Evolutionary conservation across 2,329 filamentous ascomycete species (phyloP), one percentile per base, ranked within the genome.

Genomic region (Fusarium sp.): DNA sequence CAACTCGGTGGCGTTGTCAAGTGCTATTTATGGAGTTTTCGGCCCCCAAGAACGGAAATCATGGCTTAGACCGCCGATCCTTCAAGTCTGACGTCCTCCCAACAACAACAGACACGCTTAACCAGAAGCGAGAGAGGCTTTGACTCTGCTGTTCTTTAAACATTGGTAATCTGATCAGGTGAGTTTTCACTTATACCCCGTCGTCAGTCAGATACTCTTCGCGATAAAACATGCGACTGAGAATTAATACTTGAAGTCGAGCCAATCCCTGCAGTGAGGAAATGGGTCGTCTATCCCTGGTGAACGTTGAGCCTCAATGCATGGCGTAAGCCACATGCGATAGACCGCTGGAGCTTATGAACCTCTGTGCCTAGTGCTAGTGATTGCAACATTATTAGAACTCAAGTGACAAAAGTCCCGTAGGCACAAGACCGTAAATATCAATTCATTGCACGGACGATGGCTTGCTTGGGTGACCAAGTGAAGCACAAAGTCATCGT

Each of bases 41-140:
- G 56, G 56, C 38, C 40, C 61, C 67, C 24, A n/a, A 60, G 38
- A n/a, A 16, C n/a, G 7, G 46, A 51, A 51, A 53, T 44, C 46
- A 67, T 70, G 67, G 67, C 67, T 65, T 40, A 61, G 67, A 29
- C 16, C 16, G 55, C 22, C n/a, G 60, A 69, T 65, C 66, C 27
- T 17, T 58, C 35, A 40, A 36, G 27, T 58, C 55, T 58, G 55
- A 58, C 55, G 17, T 53, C 27, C 27, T 31, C 49, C 49, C 49
- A 16, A 20, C 49, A 31, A 17, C 27, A 53, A 49, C 27, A 53
- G 29, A 51, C 24, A 16, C 27, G 49, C 49, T 53, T 33, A 14
- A 53, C 27, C 27, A 33, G 6, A 53, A 53, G 27, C 49, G 49
- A 53, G 49, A 5, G 46, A 9, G 27, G 49, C 27, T 31, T 53